These are phyloP conservation scores for Cetradonia linearis DNA, from an alignment of 495 filamentous ascomycete genomes.

Conservation along the genomic window DNA sequence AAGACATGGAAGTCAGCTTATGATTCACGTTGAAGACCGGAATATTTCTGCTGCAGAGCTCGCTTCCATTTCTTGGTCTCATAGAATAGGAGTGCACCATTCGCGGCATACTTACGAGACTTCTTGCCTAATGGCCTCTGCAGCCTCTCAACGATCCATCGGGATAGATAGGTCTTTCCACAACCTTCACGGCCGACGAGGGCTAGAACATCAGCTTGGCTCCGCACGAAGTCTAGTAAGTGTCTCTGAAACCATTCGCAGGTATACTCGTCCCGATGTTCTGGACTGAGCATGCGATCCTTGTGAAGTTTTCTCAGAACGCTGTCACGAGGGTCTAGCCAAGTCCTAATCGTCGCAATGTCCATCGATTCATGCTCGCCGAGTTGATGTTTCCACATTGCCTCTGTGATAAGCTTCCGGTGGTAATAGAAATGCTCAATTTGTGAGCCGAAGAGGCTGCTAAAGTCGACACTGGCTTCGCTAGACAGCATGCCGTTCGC, in stretches of 20 bases:
- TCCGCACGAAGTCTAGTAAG: slow-evolving; percentile 44
- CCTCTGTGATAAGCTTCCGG: slow-evolving; percentile 37
- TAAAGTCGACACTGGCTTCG: slow-evolving; percentile 38
- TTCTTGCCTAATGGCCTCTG: slow-evolving; percentile 47
- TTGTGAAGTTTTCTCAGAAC: slow-evolving; percentile 41
- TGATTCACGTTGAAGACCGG: not conserved
- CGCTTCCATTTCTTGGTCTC: not conserved
- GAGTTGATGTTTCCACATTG: slow-evolving; percentile 34
- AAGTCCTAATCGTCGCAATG: slow-evolving; percentile 40
- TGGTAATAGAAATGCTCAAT: slow-evolving; percentile 38
- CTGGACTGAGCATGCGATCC: slow-evolving; percentile 43
- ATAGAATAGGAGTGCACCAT: not conserved
- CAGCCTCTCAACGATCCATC: slow-evolving; percentile 51
- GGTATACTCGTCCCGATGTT: slow-evolving; percentile 45
- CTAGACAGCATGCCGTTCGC: slow-evolving; percentile 29
- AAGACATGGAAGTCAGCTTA: not conserved
- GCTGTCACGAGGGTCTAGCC: slow-evolving; percentile 29
- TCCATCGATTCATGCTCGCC: slow-evolving; percentile 46
- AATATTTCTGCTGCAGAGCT: not conserved
- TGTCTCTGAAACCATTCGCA: slow-evolving; percentile 54
- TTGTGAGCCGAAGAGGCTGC: slow-evolving; percentile 39
- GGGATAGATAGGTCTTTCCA: slow-evolving; percentile 50
- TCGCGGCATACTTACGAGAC: slow-evolving; percentile 31
- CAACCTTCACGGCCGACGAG: slow-evolving; percentile 45
- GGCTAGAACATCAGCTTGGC: slow-evolving; percentile 41